Evolutionary conservation across 1,139 yeast genomes (phyloP).

Genomic region (Blastobotrys apis): DNA sequence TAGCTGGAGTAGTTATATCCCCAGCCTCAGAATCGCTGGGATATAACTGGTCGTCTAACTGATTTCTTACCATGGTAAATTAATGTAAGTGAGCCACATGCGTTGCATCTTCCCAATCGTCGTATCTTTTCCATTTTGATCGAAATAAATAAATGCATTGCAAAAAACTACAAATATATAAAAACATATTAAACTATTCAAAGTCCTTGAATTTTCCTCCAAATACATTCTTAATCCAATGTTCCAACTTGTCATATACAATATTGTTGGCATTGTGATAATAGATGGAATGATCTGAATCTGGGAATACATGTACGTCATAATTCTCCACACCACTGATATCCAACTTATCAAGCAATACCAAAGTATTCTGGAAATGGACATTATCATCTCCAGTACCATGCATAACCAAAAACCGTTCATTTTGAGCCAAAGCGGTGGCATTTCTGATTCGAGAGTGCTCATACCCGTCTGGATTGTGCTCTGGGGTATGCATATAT

Average conservation of each 20-base stretch:
- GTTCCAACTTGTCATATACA: constrained; percentile 67
- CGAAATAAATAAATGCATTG: not conserved
- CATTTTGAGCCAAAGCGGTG: constrained; percentile 48
- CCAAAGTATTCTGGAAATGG: constrained; percentile 80
- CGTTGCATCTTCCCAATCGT: too few relatives aligned
- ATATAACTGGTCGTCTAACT: constrained; percentile 9
- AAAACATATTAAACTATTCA: not conserved
- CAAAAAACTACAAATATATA: not conserved
- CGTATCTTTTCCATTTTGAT: too few relatives aligned
- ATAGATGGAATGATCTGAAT: constrained; percentile 78
- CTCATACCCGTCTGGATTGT: constrained; percentile 52
- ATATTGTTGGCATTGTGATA: constrained; percentile 75
- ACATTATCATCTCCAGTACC: constrained; percentile 98
- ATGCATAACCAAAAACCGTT: constrained; percentile 78
- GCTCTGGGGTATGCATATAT: constrained; percentile 68
- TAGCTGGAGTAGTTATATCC: constrained; percentile 2
- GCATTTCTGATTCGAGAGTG: constrained; percentile 45
- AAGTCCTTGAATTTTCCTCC: not conserved
- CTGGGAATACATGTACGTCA: constrained; percentile 89
- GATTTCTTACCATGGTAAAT: constrained; percentile 4
- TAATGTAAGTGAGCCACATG: too few relatives aligned
- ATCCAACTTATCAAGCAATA: constrained; percentile 68
- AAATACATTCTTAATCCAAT: constrained; percentile 73
- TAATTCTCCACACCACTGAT: constrained; percentile 64
- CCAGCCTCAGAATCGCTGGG: constrained; percentile 6